Base-by-base conservation (phyloP, 495 filamentous ascomycete species). In the Jackrogersella multiformis region DNA sequence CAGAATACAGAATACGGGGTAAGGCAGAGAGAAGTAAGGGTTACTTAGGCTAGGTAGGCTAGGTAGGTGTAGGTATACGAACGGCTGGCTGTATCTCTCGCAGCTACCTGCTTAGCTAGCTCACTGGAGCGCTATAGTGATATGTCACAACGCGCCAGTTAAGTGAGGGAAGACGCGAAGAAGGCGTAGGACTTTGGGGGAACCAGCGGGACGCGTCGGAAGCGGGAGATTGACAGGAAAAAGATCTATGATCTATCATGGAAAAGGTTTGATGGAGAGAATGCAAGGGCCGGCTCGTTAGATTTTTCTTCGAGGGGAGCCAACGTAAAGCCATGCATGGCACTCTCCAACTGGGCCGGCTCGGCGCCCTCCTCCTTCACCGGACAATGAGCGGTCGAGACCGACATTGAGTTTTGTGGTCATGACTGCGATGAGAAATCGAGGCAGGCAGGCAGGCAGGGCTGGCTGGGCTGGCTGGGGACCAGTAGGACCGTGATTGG, bases 401-500 rank as follows among this genome's bases (percentile, higher is more conserved):
- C 66, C 60, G 56, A 54, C 64, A 42, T 56, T 64, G 66, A 56
- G 61, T 64, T 60, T 42, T 56, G 57, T 57, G 56, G 61, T 68
- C 67, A 71, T 69, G 70, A 56, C 53, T 65, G 39, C 44, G 44
- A 69, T 73, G 66, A 63, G 38, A 68, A 56, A 68, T 66, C 48
- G 56, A 66, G 54, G 61, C 70, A 70, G 66, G n/a, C n/a, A n/a
- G n/a, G n/a, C n/a, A n/a, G n/a, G n/a, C n/a, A n/a, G n/a, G n/a
- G n/a, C n/a, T n/a, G n/a, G n/a, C n/a, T n/a, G n/a, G n/a, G n/a
- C n/a, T n/a, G 64, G 64, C 70, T 70, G 63, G 52, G 51, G 30
- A 42, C 63, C 48, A 57, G 45, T 66, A 52, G 28, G 26, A 48
- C 35, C 67, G 66, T 73, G 73, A 74, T 74, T 74, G 73, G 73